phyloP scores from a whole-genome alignment of 495 filamentous ascomycete genomes.

The Stereocaulon alpinum region DNA sequence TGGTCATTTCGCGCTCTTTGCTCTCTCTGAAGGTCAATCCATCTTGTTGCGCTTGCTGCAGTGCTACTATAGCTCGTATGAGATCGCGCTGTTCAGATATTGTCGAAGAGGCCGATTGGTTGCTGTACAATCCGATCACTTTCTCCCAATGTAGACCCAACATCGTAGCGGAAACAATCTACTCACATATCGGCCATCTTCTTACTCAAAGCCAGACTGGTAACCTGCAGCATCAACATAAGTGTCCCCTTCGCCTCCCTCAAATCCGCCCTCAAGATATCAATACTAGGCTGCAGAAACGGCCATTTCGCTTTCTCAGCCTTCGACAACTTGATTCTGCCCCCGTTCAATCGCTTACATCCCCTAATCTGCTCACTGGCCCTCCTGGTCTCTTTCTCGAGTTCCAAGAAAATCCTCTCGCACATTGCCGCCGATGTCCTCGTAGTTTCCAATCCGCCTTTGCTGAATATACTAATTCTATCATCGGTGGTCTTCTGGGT shows the following conservation, averaged over 20 bases:
- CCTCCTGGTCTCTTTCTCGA: constrained; percentile 8
- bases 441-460: constrained; percentile 12
- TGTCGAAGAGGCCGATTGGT: not conserved
- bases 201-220: constrained; percentile 16
- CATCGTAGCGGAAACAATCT: not conserved
- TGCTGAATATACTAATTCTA: constrained; percentile 11
- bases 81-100: constrained; percentile 7
- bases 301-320: constrained; percentile 16
- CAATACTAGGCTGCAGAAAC: constrained; percentile 16
- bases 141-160: not conserved
- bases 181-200: constrained; percentile 14
- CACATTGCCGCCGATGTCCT: constrained; percentile 8
- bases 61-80: constrained; percentile 7
- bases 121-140: not conserved
- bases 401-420: constrained; percentile 10
- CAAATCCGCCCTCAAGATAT: constrained; percentile 13
- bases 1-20: not conserved
- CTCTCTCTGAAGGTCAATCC: not conserved
- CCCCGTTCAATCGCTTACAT: not conserved
- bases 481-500: not conserved
- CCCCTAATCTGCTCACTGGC: constrained; percentile 12
- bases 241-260: constrained; percentile 19
- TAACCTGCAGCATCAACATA: constrained; percentile 22
- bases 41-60: constrained; percentile 3
- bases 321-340: constrained; percentile 8